Evolutionary conservation across 352 stramenopile species (phyloP), one percentile per base, ranked within the genome.

Genomic region (Phytophthora kernoviae): DNA sequence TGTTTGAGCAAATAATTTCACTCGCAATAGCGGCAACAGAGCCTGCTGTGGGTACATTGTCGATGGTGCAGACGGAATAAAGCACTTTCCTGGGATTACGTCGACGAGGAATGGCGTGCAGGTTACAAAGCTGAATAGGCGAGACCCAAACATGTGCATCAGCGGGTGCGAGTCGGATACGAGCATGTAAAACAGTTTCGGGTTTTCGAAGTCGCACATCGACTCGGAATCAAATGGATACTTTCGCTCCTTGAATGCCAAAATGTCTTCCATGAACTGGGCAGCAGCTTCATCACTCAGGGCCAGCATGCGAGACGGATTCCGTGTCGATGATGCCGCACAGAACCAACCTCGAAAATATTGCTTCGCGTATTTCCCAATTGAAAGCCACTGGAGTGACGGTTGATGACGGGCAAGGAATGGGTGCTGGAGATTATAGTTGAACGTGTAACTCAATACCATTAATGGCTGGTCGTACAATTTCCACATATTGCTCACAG

Each of bases 281-380:
- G 75, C 70, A 12, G 54, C 60, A n/a, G 70, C 67, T 46, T 90
- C 80, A 56, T 92, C 79, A 55, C 70, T 81, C 14, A 90, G 61
- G 2, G 41, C 57, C 36, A 70, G 24, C 45, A 70, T 50, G 14
- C 70, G 62, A 27, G 66, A 74, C 24, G 58, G 52, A 33, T 67
- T 74, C 5, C 46, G 58, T 10, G 42, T 63, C 27, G 54, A 65
- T 9, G 70, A 67, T 1, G 65, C 39, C 27, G 66, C 61, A 53
- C 83, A 90, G 54, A 93, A 91, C 83, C 83, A 93, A 14, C 70
- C 46, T 0, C 77, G 75, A 51, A 91, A 93, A 32, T 84, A 90
- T 54, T 89, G 81, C 33, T 91, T 93, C 0, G 81, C 81, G 34
- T 87, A 89, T 43, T 89, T 91, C 18, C 75, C 81, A 45, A 93